Evolutionary conservation across 257 asterid genomes (phyloP), one percentile per base, ranked within the genome.

Genomic region (Nicotiana benthamiana): DNA sequence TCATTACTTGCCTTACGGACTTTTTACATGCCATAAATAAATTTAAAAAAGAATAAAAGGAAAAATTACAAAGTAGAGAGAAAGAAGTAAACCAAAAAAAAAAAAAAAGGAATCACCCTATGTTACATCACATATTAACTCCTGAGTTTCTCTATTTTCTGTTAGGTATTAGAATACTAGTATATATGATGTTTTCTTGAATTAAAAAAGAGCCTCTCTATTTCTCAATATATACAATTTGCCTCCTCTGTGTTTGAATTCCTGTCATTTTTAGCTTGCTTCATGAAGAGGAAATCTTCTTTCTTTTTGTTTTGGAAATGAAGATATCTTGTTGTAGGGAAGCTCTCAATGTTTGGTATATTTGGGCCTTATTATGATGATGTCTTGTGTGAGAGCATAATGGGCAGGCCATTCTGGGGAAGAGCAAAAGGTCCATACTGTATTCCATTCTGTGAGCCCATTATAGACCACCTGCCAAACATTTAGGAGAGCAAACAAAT

Each of bases 391-490:
- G 89, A 80, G 78, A 92, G 80, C 34, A 82, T 86, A 80, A 92
- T 91, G 78, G 97, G 97, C 88, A 91, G 74, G 27, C 97, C 97
- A 88, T 91, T 92, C 85, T 91, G 97, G 83, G 97, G 97, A 87
- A 92, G 94, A 28, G 95, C 90, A 85, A 92, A 92, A 81, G 97
- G 97, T 27, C 95, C 95, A 88, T 91, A 92, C 90, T 91, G 93
- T 72, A 92, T 91, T 64, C 92, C 95, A 88, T 88, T 87, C 74
- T 91, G 95, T 91, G 95, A 93, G 88, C 90, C 94, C 92, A 89
- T 80, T 85, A 88, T 56, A 88, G 89, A 87, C 95, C 94, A 92
- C 84, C 97, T 92, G 91, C 88, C 85, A 75, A n/a, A 80, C 52
- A 75, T 2, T 61, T 6, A 56, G 72, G 62, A 77, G 57, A 82